phyloP scores from a whole-genome alignment of 768 basidiomycete species.

The Multifurca ochricompacta region DNA sequence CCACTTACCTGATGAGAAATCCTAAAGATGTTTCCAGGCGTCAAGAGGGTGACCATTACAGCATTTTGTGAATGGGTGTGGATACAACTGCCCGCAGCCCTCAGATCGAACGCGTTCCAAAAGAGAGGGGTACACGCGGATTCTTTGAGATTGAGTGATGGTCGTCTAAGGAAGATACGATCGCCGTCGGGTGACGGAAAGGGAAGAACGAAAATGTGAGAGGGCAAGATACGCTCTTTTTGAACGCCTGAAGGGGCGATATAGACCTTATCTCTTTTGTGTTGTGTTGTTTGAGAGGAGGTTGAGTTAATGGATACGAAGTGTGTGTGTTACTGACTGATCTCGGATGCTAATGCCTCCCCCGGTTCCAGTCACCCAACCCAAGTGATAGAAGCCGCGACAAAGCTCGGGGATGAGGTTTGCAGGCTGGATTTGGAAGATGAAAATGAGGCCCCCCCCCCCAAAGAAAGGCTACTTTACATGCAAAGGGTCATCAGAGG shows the following conservation, averaged over 20 bases:
- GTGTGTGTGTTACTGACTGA: slow-evolving; percentile 36
- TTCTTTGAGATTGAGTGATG: slow-evolving; percentile 64
- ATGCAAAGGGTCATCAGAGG: slow-evolving; percentile 54
- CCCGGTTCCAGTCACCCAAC: slow-evolving; percentile 91
- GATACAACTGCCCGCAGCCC: slow-evolving; percentile 77
- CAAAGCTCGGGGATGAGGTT: slow-evolving; percentile 86
- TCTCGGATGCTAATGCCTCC: slow-evolving; percentile 70
- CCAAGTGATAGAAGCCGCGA: slow-evolving; percentile 73
- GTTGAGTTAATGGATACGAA: background rate
- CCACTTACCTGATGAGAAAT: slow-evolving; percentile 71
- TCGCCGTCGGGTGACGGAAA: slow-evolving; percentile 65
- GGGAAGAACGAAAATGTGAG: slow-evolving; percentile 83
- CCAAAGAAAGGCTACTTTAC: slow-evolving; percentile 28
- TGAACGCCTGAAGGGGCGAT: slow-evolving; percentile 88
- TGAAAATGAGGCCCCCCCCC: no score
- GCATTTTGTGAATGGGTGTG: slow-evolving; percentile 89
- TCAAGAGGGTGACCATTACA: slow-evolving; percentile 81
- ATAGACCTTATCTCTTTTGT: slow-evolving; percentile 72
- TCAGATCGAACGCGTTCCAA: slow-evolving; percentile 83
- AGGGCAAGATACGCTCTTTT: slow-evolving; percentile 77
- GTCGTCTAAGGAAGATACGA: slow-evolving; percentile 71
- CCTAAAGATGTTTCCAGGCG: slow-evolving; percentile 59
- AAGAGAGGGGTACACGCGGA: slow-evolving; percentile 86
- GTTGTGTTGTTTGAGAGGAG: no score
- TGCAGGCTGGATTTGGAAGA: no score